Evolutionary conservation across 2,329 filamentous ascomycete genomes (phyloP).

Genomic region (Colletotrichum sp.): DNA sequence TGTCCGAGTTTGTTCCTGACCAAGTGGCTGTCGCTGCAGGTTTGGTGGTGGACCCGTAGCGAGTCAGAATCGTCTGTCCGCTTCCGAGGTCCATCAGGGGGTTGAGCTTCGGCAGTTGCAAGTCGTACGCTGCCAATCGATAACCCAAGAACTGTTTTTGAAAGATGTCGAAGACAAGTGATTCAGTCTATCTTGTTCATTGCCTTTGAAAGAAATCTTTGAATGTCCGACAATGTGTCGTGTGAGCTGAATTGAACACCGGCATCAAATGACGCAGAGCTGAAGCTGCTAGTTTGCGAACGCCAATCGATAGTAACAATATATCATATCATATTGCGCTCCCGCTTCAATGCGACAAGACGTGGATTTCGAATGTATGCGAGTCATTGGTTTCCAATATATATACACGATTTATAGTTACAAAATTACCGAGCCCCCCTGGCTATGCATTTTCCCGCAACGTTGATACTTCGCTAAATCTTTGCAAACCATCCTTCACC

Average conservation of each 20-base stretch:
- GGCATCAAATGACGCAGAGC: not conserved
- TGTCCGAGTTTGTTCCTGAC: not conserved
- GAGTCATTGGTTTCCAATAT: not conserved
- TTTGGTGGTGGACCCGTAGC: not conserved
- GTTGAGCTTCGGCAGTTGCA: not conserved
- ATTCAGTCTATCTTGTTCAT: not conserved
- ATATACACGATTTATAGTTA: not conserved
- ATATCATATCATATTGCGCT: not conserved
- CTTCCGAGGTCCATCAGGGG: not conserved
- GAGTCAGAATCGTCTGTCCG: not conserved
- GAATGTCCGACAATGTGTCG: rapidly evolving
- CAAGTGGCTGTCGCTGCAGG: not conserved
- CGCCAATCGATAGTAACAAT: not conserved
- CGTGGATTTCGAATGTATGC: not conserved
- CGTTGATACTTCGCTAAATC: constrained; percentile 29
- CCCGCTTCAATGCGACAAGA: not conserved
- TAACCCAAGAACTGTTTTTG: not conserved
- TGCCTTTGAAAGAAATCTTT: not conserved
- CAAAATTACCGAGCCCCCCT: not conserved
- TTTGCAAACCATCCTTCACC: constrained; percentile 43
- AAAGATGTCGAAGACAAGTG: not conserved
- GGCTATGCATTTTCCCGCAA: not conserved
- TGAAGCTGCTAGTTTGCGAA: not conserved
- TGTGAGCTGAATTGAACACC: not conserved
- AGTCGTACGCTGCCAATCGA: not conserved